phyloP scores from a whole-genome alignment of 805 yeast genomes.

The Pichia thaimueangensis region DNA sequence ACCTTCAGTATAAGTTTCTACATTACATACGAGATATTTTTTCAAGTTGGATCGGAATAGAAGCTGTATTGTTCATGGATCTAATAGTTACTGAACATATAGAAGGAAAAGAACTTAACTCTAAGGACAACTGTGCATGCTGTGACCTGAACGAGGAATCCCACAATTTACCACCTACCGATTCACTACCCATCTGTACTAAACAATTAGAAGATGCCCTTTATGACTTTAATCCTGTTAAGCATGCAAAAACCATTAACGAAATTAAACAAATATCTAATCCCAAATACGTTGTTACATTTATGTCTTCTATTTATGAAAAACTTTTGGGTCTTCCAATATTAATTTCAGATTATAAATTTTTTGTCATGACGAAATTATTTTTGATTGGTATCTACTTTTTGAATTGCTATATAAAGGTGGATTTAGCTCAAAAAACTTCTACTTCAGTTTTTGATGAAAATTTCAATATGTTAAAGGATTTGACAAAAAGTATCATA shows the following conservation, averaged over 20 bases:
- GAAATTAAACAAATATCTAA: neutral
- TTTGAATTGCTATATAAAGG: conserved; percentile 5
- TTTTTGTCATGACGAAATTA: conserved; percentile 9
- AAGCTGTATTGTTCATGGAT: conserved; percentile 4
- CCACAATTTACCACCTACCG: neutral
- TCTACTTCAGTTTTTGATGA: neutral
- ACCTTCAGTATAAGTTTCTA: conserved; percentile 1
- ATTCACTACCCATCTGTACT: neutral
- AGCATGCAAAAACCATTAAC: neutral
- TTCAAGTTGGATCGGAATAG: conserved; percentile 6
- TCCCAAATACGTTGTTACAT: neutral
- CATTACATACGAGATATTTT: conserved; percentile 8
- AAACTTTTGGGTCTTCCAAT: conserved; percentile 1
- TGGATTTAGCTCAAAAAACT: too few relatives aligned
- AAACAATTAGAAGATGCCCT: conserved; percentile 3
- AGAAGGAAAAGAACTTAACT: neutral
- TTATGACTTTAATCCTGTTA: neutral
- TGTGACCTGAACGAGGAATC: neutral
- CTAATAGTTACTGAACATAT: neutral
- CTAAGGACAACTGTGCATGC: neutral
- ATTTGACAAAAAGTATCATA: neutral
- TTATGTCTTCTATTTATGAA: conserved; percentile 4
- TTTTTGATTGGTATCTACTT: conserved; percentile 6
- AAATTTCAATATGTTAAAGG: conserved; percentile 3
- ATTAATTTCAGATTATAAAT: conserved; percentile 4